These are phyloP conservation scores for Trichoderma atroviride DNA, from an alignment of 2,329 filamentous ascomycete species.

Conservation along the genomic window DNA sequence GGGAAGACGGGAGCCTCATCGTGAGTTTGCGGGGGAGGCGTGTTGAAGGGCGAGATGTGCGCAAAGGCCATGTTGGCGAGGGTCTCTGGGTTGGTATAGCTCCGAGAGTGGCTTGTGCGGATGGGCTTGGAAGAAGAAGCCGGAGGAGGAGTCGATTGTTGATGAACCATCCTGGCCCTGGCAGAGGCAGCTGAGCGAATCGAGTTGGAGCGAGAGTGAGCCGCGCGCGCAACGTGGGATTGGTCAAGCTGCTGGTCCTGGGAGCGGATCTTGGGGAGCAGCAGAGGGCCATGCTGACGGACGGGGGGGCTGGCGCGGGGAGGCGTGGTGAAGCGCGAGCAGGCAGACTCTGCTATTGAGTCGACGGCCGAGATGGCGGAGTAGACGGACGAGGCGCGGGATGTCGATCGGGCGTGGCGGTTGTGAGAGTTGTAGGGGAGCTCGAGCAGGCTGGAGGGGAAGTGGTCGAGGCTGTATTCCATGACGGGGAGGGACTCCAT, in stretches of 20 bases:
- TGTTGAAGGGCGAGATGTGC: conserved; percentile 44
- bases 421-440: conserved; percentile 50
- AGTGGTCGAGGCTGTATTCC: conserved; percentile 56
- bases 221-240: conserved; percentile 30
- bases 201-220: conserved; percentile 21
- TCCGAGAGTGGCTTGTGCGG: conserved; percentile 56
- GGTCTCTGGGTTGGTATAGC: conserved; percentile 65
- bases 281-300: conserved; percentile 74
- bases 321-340: conserved; percentile 70
- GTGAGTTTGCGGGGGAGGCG: conserved; percentile 22
- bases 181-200: conserved; percentile 22
- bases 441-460: conserved; percentile 51
- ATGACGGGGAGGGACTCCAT: conserved; percentile 32
- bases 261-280: conserved; percentile 82
- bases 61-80: conserved; percentile 45
- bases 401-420: conserved; percentile 64
- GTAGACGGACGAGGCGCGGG: conserved; percentile 68
- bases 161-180: conserved; percentile 20
- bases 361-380: conserved; percentile 52
- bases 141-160: conserved; percentile 35
- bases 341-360: conserved; percentile 64
- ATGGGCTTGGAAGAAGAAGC: conserved; percentile 33
- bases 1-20: conserved; percentile 35
- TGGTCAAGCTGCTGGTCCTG: conserved; percentile 76
- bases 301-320: conserved; percentile 67